phyloP scores from a whole-genome alignment of 2,329 filamentous ascomycete genomes.

The Cladosporium oxysporum region DNA sequence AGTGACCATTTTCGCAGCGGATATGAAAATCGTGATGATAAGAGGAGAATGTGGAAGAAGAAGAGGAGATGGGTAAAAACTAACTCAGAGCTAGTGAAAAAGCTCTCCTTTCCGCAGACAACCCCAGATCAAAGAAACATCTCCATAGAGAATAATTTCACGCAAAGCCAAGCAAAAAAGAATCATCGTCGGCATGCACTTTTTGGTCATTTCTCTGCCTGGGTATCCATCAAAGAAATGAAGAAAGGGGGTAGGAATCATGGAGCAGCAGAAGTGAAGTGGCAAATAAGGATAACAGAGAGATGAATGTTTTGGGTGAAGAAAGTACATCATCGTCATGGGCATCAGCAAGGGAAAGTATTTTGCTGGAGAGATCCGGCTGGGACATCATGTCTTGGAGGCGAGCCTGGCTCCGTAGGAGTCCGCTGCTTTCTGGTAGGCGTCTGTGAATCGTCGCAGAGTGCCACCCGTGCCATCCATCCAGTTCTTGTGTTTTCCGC shows the following conservation, averaged over 20 bases:
- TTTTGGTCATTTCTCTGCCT: slow-evolving; percentile 9
- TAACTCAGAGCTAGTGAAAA: not conserved
- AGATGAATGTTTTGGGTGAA: slow-evolving; percentile 15
- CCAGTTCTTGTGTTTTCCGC: slow-evolving; percentile 20
- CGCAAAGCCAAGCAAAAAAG: slow-evolving; percentile 8
- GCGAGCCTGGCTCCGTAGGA: not conserved
- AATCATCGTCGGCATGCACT: not conserved
- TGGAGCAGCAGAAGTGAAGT: not conserved
- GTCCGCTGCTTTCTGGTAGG: slow-evolving; percentile 3
- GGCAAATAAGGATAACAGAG: slow-evolving; percentile 9
- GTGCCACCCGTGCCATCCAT: slow-evolving; percentile 9
- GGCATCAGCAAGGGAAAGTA: not conserved
- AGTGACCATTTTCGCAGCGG: not conserved
- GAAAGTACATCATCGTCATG: slow-evolving; percentile 17
- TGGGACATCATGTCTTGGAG: not conserved
- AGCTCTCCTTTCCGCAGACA: not conserved
- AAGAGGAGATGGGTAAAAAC: not conserved
- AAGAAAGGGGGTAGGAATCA: not conserved
- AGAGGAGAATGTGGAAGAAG: not conserved
- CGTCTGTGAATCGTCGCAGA: not conserved
- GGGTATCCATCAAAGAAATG: slow-evolving; percentile 11
- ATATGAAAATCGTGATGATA: not conserved
- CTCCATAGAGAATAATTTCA: not conserved
- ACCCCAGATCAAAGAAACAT: not conserved
- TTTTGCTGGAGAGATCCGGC: not conserved